Conservation (phyloP, 495 filamentous ascomycete species). For the Penicillium chermesinum region DNA sequence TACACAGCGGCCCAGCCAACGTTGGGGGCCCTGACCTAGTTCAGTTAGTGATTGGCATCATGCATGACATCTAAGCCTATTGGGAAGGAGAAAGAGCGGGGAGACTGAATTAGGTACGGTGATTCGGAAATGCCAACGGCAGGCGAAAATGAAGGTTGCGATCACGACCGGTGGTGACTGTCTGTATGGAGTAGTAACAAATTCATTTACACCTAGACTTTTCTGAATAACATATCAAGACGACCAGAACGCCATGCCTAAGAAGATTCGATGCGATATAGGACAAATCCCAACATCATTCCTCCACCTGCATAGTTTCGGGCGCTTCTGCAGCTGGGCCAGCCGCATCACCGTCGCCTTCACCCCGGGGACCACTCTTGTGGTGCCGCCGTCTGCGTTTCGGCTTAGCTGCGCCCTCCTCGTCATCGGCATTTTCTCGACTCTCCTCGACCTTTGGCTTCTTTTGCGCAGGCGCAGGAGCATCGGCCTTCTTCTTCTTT, state of each 20-base stretch:
- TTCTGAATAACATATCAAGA: slow-evolving; percentile 20
- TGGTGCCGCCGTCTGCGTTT: slow-evolving; percentile 49
- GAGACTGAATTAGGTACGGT: no score
- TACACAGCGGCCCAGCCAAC: no score
- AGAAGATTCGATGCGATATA: slow-evolving; percentile 16
- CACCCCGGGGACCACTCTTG: slow-evolving; percentile 17
- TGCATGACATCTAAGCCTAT: no score
- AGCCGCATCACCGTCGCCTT: slow-evolving; percentile 16
- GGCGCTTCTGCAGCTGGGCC: slow-evolving; percentile 11
- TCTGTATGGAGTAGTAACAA: not conserved
- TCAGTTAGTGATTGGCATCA: no score
- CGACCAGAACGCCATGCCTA: slow-evolving; percentile 36
- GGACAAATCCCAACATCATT: slow-evolving; percentile 16
- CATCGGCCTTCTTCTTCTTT: slow-evolving; percentile 49
- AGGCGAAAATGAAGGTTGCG: no score
- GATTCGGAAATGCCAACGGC: no score
- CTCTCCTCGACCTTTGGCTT: slow-evolving; percentile 8
- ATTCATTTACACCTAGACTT: slow-evolving; percentile 10
- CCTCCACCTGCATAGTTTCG: slow-evolving; percentile 24
- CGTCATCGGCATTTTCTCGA: slow-evolving; percentile 17
- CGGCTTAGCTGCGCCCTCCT: slow-evolving; percentile 17
- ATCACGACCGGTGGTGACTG: no score
- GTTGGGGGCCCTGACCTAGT: no score
- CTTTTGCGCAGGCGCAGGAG: slow-evolving; percentile 14
- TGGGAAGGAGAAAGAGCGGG: no score